Base-by-base conservation (phyloP, 768 basidiomycete genomes). In the Phanerochaete carnosa region DNA sequence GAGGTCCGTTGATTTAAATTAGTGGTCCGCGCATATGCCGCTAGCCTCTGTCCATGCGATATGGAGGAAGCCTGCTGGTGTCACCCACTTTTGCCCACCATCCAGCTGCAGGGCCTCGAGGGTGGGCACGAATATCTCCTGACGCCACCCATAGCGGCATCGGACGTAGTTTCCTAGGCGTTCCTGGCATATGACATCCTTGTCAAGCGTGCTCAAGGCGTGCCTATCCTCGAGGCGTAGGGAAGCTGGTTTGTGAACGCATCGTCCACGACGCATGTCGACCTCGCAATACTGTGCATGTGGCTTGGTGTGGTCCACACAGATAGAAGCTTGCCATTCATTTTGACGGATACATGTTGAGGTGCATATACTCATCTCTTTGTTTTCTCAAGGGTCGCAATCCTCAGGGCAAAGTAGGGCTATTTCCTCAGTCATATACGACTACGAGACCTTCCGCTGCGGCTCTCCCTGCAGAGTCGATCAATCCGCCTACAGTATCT, bases 351-450 rank as follows among this genome's bases (percentile, higher is more conserved):
- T 22, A 13, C 37, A 23, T 60, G 37, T 22, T 19, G 45, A 47
- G n/a, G 26, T 52, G 13, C 35, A 43, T 49, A 26, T 60, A 61
- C 54, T 63, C 49, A 62, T 53, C 65, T 56, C 46, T 51, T 51
- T 49, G 26, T 52, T 28, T 65, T 57, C 51, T 63, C n/a, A 72
- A 95, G 92, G 95, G 95, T 16, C 87, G 89, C 35, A 97, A 95
- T 74, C 71, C 82, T 6, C 77, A 83, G 13, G 96, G 95, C 4
- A 87, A 87, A 71, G 75, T 83, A n/a, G 97, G 97, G 2, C 77
- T 99, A 12, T 98, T 99, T 68, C 97, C 97, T 2, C 82, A 89
- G 66, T 88, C 85, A 62, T 98, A 98, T 69, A 96, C 95, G 0
- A 80, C 90, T 0, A 76, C 84, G 3, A 79, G 76, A 1, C 81